Conservation (phyloP, 1,139 yeast genomes). For the Taiozyma sp. region DNA sequence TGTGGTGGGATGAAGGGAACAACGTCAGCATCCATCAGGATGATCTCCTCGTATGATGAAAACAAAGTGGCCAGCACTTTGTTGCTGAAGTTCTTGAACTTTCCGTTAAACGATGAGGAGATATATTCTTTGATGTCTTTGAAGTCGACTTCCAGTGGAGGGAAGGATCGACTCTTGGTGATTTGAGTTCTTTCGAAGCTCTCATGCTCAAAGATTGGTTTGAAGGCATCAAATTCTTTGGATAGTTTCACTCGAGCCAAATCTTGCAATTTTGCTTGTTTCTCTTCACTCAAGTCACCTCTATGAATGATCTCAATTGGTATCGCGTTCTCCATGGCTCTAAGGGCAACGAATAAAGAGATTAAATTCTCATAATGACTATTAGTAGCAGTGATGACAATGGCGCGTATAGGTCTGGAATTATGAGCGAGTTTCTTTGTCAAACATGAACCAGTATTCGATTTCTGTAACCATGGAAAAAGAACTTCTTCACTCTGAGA, state of each 20-base stretch:
- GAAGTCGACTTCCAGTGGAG: constrained; percentile 40
- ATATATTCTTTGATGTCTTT: constrained; percentile 36
- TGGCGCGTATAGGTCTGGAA: constrained; percentile 36
- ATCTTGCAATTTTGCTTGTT: constrained; percentile 23
- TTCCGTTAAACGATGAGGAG: constrained; percentile 23
- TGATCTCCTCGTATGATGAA: constrained; percentile 43
- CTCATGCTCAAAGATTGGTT: constrained; percentile 1
- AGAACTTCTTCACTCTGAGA: constrained; percentile 28
- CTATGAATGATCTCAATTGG: constrained; percentile 55
- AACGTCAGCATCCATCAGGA: constrained; percentile 50
- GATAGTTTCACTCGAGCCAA: constrained; percentile 10
- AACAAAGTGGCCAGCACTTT: constrained; percentile 45
- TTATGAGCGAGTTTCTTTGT: constrained; percentile 10
- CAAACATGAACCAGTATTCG: constrained; percentile 32
- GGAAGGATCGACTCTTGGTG: constrained; percentile 28
- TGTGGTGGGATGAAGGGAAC: constrained; percentile 36
- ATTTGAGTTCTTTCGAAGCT: neutral
- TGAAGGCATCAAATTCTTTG: constrained; percentile 17
- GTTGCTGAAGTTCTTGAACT: constrained; percentile 38
- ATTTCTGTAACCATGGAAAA: constrained; percentile 32
- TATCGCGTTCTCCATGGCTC: constrained; percentile 40
- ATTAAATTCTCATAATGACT: constrained; percentile 40
- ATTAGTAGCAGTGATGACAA: constrained; percentile 48
- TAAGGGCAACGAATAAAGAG: constrained; percentile 39
- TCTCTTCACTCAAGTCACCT: constrained; percentile 28